Evolutionary conservation across 2,329 filamentous ascomycete species (phyloP).

Genomic region (Paramyrothecium roridum): DNA sequence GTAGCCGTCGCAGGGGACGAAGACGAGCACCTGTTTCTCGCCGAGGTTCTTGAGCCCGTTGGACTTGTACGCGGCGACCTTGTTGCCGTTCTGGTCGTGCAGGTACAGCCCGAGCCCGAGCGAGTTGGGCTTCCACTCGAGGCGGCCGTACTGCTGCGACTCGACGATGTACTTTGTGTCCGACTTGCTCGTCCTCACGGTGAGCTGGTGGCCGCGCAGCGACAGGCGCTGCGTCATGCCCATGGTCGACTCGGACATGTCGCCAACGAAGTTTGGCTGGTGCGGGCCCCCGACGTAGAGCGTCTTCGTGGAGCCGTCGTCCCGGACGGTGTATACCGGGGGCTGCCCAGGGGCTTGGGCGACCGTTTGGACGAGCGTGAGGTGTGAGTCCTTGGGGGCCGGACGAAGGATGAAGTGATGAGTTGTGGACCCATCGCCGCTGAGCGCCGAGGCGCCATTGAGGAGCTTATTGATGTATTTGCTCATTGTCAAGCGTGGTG

Average conservation of each 20-base stretch:
- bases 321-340: constrained; percentile 16
- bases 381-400: constrained; percentile 3
- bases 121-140: constrained; percentile 21
- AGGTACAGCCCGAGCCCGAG: constrained; percentile 10
- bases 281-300: constrained; percentile 10
- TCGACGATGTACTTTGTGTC: constrained; percentile 13
- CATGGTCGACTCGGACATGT: constrained; percentile 13
- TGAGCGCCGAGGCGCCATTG: constrained; percentile 4
- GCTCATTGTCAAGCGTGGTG: not conserved
- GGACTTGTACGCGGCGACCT: constrained; percentile 15
- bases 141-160: constrained; percentile 12
- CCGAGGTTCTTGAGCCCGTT: constrained; percentile 3
- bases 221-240: constrained; percentile 9
- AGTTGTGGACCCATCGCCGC: constrained; percentile 2
- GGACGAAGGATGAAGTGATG: constrained; percentile 10
- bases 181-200: constrained; percentile 10
- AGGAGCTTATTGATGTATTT: constrained; percentile 5
- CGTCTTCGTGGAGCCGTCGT: constrained; percentile 6
- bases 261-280: constrained; percentile 11
- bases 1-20: constrained; percentile 15
- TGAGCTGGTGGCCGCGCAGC: constrained; percentile 14
- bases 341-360: constrained; percentile 9
- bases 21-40: constrained; percentile 16
- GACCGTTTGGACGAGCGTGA: constrained; percentile 10
- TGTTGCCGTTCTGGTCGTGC: constrained; percentile 11